Conservation (phyloP, 306 rosid genomes). For the Fragaria ananassa region DNA sequence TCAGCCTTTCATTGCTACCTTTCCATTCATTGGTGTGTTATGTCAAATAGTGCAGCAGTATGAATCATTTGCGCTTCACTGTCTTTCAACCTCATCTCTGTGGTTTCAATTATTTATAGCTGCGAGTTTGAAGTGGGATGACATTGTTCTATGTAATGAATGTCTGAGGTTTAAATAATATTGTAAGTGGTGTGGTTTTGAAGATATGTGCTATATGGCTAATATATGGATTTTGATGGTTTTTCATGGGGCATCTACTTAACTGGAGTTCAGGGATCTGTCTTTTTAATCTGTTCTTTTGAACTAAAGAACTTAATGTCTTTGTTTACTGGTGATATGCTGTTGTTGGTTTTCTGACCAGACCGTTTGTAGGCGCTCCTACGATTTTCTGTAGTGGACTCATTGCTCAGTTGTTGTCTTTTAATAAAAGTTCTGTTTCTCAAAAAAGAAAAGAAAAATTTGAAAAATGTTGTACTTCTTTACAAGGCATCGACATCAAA, state of each 20-base stretch:
- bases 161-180: neutral
- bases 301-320: neutral
- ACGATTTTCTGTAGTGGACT: neutral
- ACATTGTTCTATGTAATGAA: neutral
- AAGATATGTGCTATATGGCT: neutral
- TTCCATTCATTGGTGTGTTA: neutral
- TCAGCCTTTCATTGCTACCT: neutral
- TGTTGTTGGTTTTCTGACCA: neutral
- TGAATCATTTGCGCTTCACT: no score
- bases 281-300: neutral
- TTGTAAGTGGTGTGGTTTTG: neutral
- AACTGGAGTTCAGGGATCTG: neutral
- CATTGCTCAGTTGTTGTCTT: neutral
- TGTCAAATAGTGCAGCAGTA: neutral
- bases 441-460: neutral
- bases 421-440: neutral
- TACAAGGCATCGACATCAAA: neutral
- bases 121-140: neutral
- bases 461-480: neutral
- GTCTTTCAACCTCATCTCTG: no score
- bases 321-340: neutral
- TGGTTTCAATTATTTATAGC: no score
- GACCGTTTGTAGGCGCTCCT: neutral
- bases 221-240: neutral
- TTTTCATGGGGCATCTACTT: neutral